phyloP scores from a whole-genome alignment of 192 early-diverging fungal species.

The Podila verticillata region DNA sequence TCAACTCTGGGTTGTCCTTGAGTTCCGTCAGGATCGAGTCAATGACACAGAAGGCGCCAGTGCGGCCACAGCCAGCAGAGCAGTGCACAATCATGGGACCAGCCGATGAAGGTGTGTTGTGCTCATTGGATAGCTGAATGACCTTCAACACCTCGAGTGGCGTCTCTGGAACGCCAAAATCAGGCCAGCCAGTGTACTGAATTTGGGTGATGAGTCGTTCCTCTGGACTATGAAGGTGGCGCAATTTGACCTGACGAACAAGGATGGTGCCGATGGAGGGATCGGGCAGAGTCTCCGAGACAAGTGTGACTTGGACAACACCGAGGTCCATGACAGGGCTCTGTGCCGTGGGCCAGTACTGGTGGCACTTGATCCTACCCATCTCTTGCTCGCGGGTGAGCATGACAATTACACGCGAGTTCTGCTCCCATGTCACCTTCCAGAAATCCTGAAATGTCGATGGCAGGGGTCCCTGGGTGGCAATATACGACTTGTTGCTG shows the following conservation, averaged over 20 bases:
- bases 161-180: slow-evolving; percentile 82
- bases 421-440: slow-evolving; percentile 95
- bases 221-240: slow-evolving; percentile 17
- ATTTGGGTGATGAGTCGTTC: slow-evolving; percentile 75
- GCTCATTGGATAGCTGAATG: slow-evolving; percentile 36
- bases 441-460: slow-evolving; percentile 93
- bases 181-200: slow-evolving; percentile 92
- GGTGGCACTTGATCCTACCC: slow-evolving; percentile 84
- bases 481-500: slow-evolving; percentile 58
- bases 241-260: slow-evolving; percentile 62
- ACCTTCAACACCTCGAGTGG: slow-evolving; percentile 70
- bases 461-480: slow-evolving; percentile 80
- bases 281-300: slow-evolving; percentile 62
- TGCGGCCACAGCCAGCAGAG: slow-evolving; percentile 68
- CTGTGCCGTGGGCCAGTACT: slow-evolving; percentile 84
- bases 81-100: slow-evolving; percentile 65
- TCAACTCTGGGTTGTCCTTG: not conserved
- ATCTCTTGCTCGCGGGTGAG: slow-evolving; percentile 92
- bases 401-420: slow-evolving; percentile 89
- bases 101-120: slow-evolving; percentile 23
- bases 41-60: slow-evolving; percentile 70
- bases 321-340: slow-evolving; percentile 58
- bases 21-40: slow-evolving; percentile 56
- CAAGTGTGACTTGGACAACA: slow-evolving; percentile 57
- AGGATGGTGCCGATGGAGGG: slow-evolving; percentile 64